These are phyloP conservation scores for Gloeophyllum trabeum DNA, from an alignment of 768 basidiomycete species.

Conservation along the genomic window DNA sequence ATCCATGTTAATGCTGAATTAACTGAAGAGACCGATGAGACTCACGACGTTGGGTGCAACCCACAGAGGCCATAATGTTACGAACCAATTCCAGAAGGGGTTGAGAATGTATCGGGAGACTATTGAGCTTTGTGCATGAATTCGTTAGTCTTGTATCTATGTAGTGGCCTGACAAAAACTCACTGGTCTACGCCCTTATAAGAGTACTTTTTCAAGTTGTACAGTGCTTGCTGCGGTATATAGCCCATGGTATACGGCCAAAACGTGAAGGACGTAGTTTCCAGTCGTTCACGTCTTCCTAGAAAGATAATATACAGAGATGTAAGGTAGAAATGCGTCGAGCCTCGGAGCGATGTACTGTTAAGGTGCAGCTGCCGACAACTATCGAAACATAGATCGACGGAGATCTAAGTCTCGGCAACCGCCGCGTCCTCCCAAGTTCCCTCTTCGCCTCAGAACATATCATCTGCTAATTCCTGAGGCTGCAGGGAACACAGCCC, in stretches of 20 bases:
- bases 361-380: no score
- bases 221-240: constrained; percentile 54
- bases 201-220: constrained; percentile 65
- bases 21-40: constrained; percentile 6
- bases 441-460: not conserved
- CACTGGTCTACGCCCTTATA: constrained; percentile 81
- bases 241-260: constrained; percentile 55
- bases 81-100: constrained; percentile 88
- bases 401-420: not conserved
- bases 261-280: no score
- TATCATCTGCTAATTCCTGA: no score
- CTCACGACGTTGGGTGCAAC: constrained; percentile 86
- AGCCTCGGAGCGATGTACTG: no score
- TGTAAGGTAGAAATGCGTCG: no score
- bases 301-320: no score
- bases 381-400: no score
- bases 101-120: constrained; percentile 66
- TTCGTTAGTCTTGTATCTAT: not conserved
- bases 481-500: no score
- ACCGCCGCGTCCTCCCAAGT: not conserved
- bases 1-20: not conserved
- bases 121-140: constrained; percentile 41
- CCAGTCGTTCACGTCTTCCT: no score
- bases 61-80: constrained; percentile 74
- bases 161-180: constrained; percentile 13